These are phyloP conservation scores for Aspergillus puulaauensis DNA, from an alignment of 2,329 filamentous ascomycete species.

Conservation along the genomic window DNA sequence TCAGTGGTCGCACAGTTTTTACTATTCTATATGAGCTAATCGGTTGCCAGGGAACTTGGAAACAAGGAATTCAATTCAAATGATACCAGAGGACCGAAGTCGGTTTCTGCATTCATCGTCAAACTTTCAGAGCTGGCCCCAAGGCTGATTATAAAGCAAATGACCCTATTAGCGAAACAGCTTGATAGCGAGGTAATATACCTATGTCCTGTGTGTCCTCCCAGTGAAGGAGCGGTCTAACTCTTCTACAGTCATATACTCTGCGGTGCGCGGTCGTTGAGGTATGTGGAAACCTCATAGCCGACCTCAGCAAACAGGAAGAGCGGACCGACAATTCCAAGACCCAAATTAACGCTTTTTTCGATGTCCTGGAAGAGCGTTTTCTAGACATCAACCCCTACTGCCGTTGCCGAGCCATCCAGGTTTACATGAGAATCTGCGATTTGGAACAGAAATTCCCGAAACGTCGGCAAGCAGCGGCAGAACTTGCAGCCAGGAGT, in stretches of 20 bases:
- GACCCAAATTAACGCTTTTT: conserved; percentile 93
- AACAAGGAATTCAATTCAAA: conserved; percentile 98
- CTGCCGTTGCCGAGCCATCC: conserved; percentile 84
- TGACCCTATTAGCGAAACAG: conserved; percentile 91
- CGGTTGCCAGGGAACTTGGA: conserved; percentile 69
- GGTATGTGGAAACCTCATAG: conserved; percentile 93
- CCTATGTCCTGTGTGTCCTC: background rate
- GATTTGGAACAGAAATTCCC: conserved; percentile 96
- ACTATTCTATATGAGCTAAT: conserved; percentile 20
- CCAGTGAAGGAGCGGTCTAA: background rate
- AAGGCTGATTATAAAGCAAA: conserved; percentile 92
- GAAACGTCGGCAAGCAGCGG: conserved; percentile 82
- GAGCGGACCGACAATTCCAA: conserved; percentile 91
- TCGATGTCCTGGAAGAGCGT: conserved; percentile 92
- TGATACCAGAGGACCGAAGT: conserved; percentile 92
- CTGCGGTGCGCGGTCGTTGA: conserved; percentile 92
- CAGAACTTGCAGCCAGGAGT: conserved; percentile 83
- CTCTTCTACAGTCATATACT: conserved; percentile 70
- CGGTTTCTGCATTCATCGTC: conserved; percentile 88
- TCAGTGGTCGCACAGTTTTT: background rate
- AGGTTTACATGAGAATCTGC: conserved; percentile 89
- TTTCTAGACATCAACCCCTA: conserved; percentile 98
- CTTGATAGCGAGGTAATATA: conserved; percentile 81
- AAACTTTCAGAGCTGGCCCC: conserved; percentile 92
- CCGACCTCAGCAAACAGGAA: conserved; percentile 84